phyloP scores from a whole-genome alignment of 2,329 filamentous ascomycete species.

The Tolypocladium guangdongense region DNA sequence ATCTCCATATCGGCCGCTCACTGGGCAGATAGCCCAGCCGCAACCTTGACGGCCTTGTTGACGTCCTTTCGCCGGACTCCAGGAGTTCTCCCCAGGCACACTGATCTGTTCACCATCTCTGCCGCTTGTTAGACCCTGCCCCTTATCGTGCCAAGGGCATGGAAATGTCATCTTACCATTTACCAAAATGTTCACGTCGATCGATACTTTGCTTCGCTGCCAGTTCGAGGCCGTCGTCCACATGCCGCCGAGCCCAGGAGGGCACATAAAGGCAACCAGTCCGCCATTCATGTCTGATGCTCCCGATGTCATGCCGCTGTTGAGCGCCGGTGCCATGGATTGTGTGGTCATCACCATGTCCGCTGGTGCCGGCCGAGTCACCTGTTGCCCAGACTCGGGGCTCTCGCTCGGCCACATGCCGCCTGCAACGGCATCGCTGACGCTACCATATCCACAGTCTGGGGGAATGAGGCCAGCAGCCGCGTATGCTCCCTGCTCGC shows the following conservation, averaged over 20 bases:
- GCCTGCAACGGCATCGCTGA: background rate
- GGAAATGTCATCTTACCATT: slow-evolving; percentile 16
- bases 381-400: background rate
- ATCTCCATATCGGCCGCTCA: background rate
- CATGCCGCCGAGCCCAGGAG: slow-evolving; percentile 1
- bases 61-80: slow-evolving; percentile 28
- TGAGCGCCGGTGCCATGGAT: background rate
- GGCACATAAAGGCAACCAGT: slow-evolving; percentile 1
- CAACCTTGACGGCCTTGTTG: slow-evolving; percentile 18
- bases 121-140: background rate
- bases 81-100: slow-evolving; percentile 28
- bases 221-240: slow-evolving; percentile 9
- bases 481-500: background rate
- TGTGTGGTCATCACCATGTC: background rate
- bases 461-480: background rate
- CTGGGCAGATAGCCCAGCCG: slow-evolving; percentile 7
- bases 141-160: background rate
- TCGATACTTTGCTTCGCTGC: slow-evolving; percentile 20
- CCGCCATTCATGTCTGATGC: background rate
- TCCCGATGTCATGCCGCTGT: background rate
- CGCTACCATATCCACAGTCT: slow-evolving; percentile 2
- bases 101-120: slow-evolving; percentile 24
- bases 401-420: slow-evolving; percentile 2
- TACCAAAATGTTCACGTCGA: slow-evolving; percentile 23
- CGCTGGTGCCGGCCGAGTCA: background rate